Conservation (phyloP, 2,329 filamentous ascomycete species). For the Talaromyces piceae region DNA sequence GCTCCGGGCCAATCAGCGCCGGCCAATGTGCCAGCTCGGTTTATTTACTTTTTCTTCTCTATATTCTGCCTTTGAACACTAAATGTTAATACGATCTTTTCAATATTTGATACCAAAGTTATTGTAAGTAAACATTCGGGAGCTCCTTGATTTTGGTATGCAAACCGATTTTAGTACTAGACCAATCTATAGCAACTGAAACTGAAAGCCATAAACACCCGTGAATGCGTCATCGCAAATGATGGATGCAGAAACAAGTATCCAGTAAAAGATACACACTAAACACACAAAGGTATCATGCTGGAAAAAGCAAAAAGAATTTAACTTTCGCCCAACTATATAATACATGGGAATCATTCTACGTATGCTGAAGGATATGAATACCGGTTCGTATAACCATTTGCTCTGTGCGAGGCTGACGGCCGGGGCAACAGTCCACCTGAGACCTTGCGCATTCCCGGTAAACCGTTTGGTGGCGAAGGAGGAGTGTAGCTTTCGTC, state of each 20-base stretch:
- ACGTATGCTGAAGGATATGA: conserved; percentile 6
- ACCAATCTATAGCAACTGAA: no score
- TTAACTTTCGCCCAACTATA: background rate
- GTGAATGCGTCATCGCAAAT: background rate
- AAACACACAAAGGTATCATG: background rate
- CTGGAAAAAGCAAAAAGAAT: background rate
- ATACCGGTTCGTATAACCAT: conserved; percentile 10
- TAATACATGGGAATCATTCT: conserved; percentile 1
- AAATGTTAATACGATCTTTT: background rate
- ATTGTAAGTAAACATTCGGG: no score
- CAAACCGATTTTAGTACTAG: no score
- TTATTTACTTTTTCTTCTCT: no score
- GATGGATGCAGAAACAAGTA: background rate
- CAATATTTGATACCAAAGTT: background rate
- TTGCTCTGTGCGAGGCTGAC: conserved; percentile 4
- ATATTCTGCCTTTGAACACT: background rate
- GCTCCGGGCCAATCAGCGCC: background rate
- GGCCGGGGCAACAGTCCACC: background rate
- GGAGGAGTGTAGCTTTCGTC: conserved; percentile 2
- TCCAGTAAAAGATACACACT: background rate
- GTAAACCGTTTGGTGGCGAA: conserved; percentile 6
- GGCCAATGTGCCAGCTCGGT: no score
- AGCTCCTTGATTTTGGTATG: no score
- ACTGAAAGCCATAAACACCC: no score
- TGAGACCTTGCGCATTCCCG: background rate